A percentile compares a stretch with the other conserved stretches of the same genome.
Evolutionary conservation across 352 stramenopile species (phyloP).

Genomic region (Pythium graminicola): DNA sequence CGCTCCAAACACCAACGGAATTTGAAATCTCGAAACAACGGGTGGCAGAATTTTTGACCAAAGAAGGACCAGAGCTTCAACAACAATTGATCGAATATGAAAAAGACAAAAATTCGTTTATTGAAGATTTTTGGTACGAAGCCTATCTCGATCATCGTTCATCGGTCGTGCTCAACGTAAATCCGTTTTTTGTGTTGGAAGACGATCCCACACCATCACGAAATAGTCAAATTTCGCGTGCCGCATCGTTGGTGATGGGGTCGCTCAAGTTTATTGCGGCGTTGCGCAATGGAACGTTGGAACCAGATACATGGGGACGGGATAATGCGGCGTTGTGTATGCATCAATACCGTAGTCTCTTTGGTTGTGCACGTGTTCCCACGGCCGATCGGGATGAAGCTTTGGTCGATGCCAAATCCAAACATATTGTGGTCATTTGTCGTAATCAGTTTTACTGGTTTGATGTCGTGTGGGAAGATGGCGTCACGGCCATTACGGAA

Average conservation of each 20-base stretch:
- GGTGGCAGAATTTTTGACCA: constrained; percentile 53
- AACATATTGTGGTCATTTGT: constrained; percentile 92
- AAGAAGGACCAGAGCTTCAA: constrained; percentile 70
- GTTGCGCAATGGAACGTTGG: constrained; percentile 84
- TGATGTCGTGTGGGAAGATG: constrained; percentile 84
- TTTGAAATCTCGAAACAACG: constrained; percentile 37
- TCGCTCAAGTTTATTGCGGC: constrained; percentile 91
- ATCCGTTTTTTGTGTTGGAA: constrained; percentile 95
- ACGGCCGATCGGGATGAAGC: constrained; percentile 65
- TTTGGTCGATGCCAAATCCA: constrained; percentile 73
- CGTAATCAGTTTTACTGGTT: constrained; percentile 96
- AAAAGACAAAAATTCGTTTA: constrained; percentile 71
- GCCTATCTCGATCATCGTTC: constrained; percentile 91
- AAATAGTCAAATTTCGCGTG: constrained; percentile 88
- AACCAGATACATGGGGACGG: constrained; percentile 84
- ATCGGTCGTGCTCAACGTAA: constrained; percentile 94
- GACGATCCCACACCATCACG: constrained; percentile 80
- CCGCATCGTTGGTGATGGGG: constrained; percentile 86
- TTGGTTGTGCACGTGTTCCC: constrained; percentile 85
- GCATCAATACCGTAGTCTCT: constrained; percentile 93
- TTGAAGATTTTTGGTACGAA: constrained; percentile 95
- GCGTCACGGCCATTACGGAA: constrained; percentile 85
- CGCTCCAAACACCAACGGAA: constrained; percentile 72
- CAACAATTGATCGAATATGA: constrained; percentile 64
- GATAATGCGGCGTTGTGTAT: constrained; percentile 90